Conservation (phyloP, 805 yeast genomes). For the Myxozyma udenii region DNA sequence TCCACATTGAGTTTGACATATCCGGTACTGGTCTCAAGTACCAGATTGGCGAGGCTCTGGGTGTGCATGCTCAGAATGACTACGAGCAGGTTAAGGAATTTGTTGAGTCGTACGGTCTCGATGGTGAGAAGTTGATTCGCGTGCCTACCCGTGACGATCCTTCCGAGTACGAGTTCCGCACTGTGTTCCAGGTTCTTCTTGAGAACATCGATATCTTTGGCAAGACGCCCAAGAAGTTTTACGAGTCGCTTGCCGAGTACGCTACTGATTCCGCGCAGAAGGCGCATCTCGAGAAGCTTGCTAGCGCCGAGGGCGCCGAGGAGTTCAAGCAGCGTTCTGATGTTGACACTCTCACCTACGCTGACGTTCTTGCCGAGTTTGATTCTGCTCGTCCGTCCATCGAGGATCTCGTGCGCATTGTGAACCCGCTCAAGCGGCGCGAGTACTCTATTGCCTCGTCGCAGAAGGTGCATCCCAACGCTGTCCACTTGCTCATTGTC, state of each 20-base stretch:
- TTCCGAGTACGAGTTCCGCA: conserved; percentile 61
- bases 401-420: conserved; percentile 63
- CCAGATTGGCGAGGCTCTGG: conserved; percentile 94
- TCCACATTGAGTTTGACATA: conserved; percentile 92
- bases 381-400: conserved; percentile 75
- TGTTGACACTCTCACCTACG: conserved; percentile 74
- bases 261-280: conserved; percentile 70
- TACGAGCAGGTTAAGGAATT: conserved; percentile 62
- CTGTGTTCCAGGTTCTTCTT: conserved; percentile 73
- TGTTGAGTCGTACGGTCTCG: conserved; percentile 65
- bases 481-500: conserved; percentile 85
- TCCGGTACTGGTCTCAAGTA: conserved; percentile 87
- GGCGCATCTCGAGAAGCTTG: conserved; percentile 58
- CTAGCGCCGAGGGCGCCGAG: conserved; percentile 76
- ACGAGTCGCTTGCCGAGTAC: conserved; percentile 71
- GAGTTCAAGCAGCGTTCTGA: conserved; percentile 83
- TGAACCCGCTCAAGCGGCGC: conserved; percentile 90
- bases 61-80: conserved; percentile 87
- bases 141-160: conserved; percentile 67
- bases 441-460: conserved; percentile 98
- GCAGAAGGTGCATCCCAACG: conserved; percentile 85
- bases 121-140: conserved; percentile 64
- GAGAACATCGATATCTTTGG: conserved; percentile 88
- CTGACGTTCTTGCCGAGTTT: conserved; percentile 76
- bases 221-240: conserved; percentile 92